Evolutionary conservation across 2,329 filamentous ascomycete genomes (phyloP), one percentile per base, ranked within the genome.

Genomic region (Penicillium brasilianum): DNA sequence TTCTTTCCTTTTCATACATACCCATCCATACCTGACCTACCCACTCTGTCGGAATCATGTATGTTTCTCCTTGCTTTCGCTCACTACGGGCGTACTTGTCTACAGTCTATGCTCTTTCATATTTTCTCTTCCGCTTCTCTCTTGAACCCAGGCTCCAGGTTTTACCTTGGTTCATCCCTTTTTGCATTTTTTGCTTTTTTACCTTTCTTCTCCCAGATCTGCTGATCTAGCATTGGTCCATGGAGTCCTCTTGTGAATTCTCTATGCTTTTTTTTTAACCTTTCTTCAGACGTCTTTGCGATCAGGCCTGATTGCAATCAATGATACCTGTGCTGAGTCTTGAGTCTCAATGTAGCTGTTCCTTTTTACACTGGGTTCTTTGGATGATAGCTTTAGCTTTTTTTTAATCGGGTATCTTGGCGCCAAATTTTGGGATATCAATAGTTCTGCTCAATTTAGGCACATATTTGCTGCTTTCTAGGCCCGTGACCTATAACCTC

Each of bases 281-380:
- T 66, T 65, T 57, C 57, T 65, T 57, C 57, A 57, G 60, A 53
- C 62, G 58, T 65, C 60, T 55, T 51, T 61, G 58, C 66, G 65
- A 65, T 64, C 68, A 64, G 64, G 6, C 64, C 68, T 67, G 72
- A 69, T 69, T 71, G 70, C 65, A 60, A 39, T 34, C 20, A 28
- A 73, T 71, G 73, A 74, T 74, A 74, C 69, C 72, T 73, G 66
- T 71, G 69, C 69, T 68, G 65, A 70, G 66, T 73, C 65, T 60
- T 56, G 66, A 69, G 65, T 73, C 63, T 59, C 59, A 49, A 59
- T 64, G 59, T 59, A 66, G 63, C 56, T 65, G 54, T 61, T 62
- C 54, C 50, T 61, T 55, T 57, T 57, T 62, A 55, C 36, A 46
- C 28, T 64, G 49, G 58, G 32, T 37, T 39, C 10, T 39, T 52